Base-by-base conservation (phyloP, 1,284 basidiomycete genomes). In the Stygiomarasmius scandens region DNA sequence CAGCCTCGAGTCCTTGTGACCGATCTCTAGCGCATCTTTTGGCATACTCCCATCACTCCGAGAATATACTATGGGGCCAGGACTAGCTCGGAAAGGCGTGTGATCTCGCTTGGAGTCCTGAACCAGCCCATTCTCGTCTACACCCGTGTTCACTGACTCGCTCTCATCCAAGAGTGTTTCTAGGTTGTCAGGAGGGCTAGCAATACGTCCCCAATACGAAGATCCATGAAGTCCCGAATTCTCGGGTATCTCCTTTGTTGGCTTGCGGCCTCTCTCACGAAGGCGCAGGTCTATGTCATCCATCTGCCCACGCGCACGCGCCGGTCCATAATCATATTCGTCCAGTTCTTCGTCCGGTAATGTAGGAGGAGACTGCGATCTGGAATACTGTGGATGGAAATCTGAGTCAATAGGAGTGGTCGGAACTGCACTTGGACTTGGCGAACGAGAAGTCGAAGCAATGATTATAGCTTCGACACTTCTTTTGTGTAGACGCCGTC, bases 401-500 rank as follows among this genome's bases (percentile, higher is more conserved):
- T 44, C 49, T 8, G 51, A 29, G 36, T 78, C 77, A 1, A 67
- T 58, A 1, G 79, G 79, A 0, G 78, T 80, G 3, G 66, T 63
- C 2, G 77, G 77, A 1, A 71, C 66, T 8, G 71, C 59, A 56
- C 76, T 77, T 0, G 75, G 75, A 61, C 78, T 77, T 3, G 73
- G 67, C 8, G 79, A 76, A 11, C 73, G 74, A 16, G 71, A 74
- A 32, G 58, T 61, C 16, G 67, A 63, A 32, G 58, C 58, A 36
- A 63, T 55, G 23, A 54, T 49, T 20, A 52, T 50, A 25, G 55
- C 10, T 27, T 20, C 41, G 10, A 38, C 47, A n/a, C 22, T 6
- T 48, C 23, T 47, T 54, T 75, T 77, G 55, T 64, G 70, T 14
- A 66, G 69, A 41, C 69, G 68, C 32, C 79, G 76, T 29, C 78